Evolutionary conservation across 202 grass and related monocot genomes (phyloP), one percentile per base, ranked within the genome.

Genomic region (Setaria italica): DNA sequence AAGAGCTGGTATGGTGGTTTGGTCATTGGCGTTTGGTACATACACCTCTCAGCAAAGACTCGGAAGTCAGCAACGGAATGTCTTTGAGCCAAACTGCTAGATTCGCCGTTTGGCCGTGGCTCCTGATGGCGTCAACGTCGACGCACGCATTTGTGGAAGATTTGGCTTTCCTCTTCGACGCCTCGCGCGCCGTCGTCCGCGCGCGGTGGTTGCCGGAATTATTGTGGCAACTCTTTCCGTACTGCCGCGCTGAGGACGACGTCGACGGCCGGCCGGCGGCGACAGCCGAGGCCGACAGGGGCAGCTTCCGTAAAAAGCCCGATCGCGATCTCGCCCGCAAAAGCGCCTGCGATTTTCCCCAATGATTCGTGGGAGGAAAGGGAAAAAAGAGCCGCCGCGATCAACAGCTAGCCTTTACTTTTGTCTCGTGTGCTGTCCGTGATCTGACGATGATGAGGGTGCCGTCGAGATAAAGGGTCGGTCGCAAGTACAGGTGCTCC

Each of bases 81-180:
- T 90, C 17, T 58, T 87, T 71, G 43, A 10, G 45, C 35, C 77
- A 41, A 90, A 84, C 62, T 70, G 80, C 54, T 87, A 71, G 85
- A 90, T 87, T 80, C 56, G 55, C 83, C 49, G 45, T 25, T 62
- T 65, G 21, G 46, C 46, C 64, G 19, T 58, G 67, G 10, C 53
- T 79, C 13, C 30, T 47, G 33, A 54, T 35, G 69, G 59, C 11
- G 69, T 25, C 45, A 51, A 57, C 57, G 48, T 8, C 4, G 11
- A 33, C 71, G 71, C 70, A 72, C 66, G 50, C 76, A 50, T 48
- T 19, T 25, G 62, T 17, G 54, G 73, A 80, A 53, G 72, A 20
- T 47, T 47, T 21, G 50, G 59, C 21, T 74, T 74, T 60, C 84
- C 62, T 57, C 85, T 41, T 69, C 43, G 32, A 45, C 74, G 19